Percentiles rank a stretch among this genome's conserved stretches.
These are phyloP conservation scores for Leishmania turanica DNA, from an alignment of 208 protist species.

Conservation along the genomic window DNA sequence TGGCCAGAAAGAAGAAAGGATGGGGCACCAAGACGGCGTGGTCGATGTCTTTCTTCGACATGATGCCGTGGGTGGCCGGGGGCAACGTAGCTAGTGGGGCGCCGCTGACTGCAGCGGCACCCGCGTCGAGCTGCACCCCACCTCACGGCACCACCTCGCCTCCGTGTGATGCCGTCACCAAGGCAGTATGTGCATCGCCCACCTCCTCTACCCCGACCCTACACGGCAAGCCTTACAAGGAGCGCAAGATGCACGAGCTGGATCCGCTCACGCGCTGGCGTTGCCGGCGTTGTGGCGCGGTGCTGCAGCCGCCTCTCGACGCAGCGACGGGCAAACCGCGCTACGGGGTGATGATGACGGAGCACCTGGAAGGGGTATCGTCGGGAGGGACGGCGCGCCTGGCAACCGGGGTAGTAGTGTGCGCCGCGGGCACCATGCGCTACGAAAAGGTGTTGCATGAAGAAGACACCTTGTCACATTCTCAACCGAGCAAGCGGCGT, in stretches of 20 bases:
- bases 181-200: background rate
- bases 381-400: conserved; percentile 26
- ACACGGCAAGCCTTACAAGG: conserved; percentile 17
- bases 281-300: conserved; percentile 40
- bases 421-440: conserved; percentile 21
- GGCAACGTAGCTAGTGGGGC: no score
- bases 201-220: background rate
- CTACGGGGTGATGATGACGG: conserved; percentile 38
- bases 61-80: conserved; percentile 11
- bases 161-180: background rate
- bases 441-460: conserved; percentile 6
- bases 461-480: background rate
- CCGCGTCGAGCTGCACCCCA: background rate
- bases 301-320: conserved; percentile 39
- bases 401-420: conserved; percentile 28
- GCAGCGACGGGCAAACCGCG: conserved; percentile 39
- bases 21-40: conserved; percentile 60
- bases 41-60: conserved; percentile 57
- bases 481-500: conserved; percentile 1
- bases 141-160: background rate
- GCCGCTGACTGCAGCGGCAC: background rate
- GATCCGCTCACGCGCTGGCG: conserved; percentile 38
- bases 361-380: conserved; percentile 45
- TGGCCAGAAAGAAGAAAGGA: conserved; percentile 2
- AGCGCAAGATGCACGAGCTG: conserved; percentile 21